Base-by-base conservation (phyloP, 73 alveolate genomes). In the Stentor coeruleus region DNA sequence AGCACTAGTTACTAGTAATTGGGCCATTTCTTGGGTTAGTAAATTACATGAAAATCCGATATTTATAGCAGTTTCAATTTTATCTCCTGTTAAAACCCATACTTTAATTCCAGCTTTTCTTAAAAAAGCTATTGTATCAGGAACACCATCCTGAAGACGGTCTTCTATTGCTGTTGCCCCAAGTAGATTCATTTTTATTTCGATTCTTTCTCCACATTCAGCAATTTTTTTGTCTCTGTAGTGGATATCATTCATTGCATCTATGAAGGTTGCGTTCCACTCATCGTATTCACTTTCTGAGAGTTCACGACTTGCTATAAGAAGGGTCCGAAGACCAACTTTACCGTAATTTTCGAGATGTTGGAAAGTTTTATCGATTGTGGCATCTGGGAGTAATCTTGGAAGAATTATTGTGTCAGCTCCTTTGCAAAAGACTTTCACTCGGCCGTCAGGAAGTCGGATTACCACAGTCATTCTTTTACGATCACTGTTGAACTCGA, bases 1-100 rank as follows among this genome's bases (percentile, higher is more conserved):
- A n/a, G 37, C 59, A 14, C 41, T 26, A 60, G 37, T 35, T 38
- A 60, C 37, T 60, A 11, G 20, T 6, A 59, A 33, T 33, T 3
- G 15, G 77, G 73, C 39, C 85, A 83, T 3, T 59, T 82, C 30
- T 15, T 30, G 15, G 3, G 35, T 55, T 80, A 82, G 91, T n/a
- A 90, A 82, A 57, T 84, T 90, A 57, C 88, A 86, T 3, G 93
- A 97, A 20, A 81, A 87, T 33, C 96, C 95, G 35, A 93, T 91
- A 82, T 87, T 91, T 26, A 87, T 84, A 3, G 99, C 98, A 28
- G 99, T 95, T 76, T 91, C 97, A 76, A 93, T 89, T 91, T 95
- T 95, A 86, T 95, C 99, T 33, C 99, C 99, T 11, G 99, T 95
- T 73, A 95, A 84, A 59, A 95, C 98, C 99, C 99, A 95, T 20